phyloP scores from a whole-genome alignment of 1,139 yeast genomes.

The Diutina siamensis region DNA sequence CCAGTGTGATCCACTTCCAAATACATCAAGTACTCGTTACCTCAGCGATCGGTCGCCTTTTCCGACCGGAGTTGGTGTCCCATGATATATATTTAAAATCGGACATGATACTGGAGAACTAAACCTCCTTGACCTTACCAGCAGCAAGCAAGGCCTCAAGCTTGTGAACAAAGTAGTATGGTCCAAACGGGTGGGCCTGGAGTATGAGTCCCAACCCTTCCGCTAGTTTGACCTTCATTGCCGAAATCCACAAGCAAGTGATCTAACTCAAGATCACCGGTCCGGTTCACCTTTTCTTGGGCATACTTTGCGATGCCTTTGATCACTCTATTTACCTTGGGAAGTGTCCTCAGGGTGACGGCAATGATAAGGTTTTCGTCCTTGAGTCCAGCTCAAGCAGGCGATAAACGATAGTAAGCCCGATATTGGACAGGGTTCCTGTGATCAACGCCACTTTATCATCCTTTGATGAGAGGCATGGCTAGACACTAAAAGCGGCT shows the following conservation, averaged over 20 bases:
- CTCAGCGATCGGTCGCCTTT: slow-evolving; percentile 54
- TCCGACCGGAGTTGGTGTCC: slow-evolving; percentile 39
- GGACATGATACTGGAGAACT: slow-evolving; percentile 81
- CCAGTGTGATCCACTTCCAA: slow-evolving; percentile 54
- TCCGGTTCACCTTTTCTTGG: slow-evolving; percentile 22
- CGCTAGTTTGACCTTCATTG: slow-evolving; percentile 60
- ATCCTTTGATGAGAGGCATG: slow-evolving; percentile 3
- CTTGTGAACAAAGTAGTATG: slow-evolving; percentile 68
- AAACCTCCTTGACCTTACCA: slow-evolving; percentile 53
- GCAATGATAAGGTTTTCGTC: slow-evolving; percentile 57
- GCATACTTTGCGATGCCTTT: slow-evolving; percentile 43
- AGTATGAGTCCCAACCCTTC: slow-evolving; percentile 79
- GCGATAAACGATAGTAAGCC: slow-evolving; percentile 74
- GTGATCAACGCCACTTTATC: slow-evolving; percentile 28
- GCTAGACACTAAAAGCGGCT: too few species aligned
- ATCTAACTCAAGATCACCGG: slow-evolving; percentile 66
- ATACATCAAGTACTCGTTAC: slow-evolving; percentile 48
- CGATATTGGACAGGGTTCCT: slow-evolving; percentile 58
- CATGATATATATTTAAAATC: slow-evolving; percentile 58
- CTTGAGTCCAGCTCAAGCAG: slow-evolving; percentile 45
- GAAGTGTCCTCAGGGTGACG: slow-evolving; percentile 80
- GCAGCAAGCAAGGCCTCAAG: slow-evolving; percentile 38
- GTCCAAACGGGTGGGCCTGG: slow-evolving; percentile 93
- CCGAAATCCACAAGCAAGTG: slow-evolving; percentile 79
- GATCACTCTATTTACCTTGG: slow-evolving; percentile 73